phyloP scores from a whole-genome alignment of 805 yeast species.

The Nadsonia fulvescens region DNA sequence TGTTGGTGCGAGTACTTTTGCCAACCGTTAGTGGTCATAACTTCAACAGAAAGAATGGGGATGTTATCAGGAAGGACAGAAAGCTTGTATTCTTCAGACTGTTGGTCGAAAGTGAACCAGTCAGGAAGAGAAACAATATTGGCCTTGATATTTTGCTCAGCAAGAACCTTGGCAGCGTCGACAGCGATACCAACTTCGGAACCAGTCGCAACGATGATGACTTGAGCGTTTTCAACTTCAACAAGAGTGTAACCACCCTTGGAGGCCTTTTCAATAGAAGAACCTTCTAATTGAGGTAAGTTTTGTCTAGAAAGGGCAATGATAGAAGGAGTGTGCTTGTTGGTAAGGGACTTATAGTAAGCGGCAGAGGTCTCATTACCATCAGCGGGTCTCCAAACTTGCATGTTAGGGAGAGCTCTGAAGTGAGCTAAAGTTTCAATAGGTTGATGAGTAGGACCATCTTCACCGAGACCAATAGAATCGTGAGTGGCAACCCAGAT shows the following conservation, averaged over 20 bases:
- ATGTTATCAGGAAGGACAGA: conserved; percentile 87
- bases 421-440: conserved; percentile 30
- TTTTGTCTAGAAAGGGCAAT: conserved; percentile 64
- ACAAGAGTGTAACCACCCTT: conserved; percentile 84
- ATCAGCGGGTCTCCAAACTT: conserved; percentile 33
- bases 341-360: conserved; percentile 38
- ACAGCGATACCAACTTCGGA: conserved; percentile 79
- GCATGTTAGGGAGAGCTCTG: conserved; percentile 30
- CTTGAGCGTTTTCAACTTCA: conserved; percentile 41
- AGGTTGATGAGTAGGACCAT: conserved; percentile 40
- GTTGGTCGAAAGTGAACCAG: conserved; percentile 75
- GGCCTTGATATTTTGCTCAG: conserved; percentile 47
- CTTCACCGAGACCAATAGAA: conserved; percentile 37
- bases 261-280: conserved; percentile 74
- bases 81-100: conserved; percentile 61
- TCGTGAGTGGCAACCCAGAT: conserved; percentile 37
- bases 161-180: conserved; percentile 62
- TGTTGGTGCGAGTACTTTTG: conserved; percentile 88
- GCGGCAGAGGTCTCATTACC: conserved; percentile 32
- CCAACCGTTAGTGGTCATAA: conserved; percentile 84
- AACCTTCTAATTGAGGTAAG: conserved; percentile 81
- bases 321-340: conserved; percentile 43
- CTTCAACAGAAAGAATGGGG: conserved; percentile 89
- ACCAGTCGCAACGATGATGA: conserved; percentile 79
- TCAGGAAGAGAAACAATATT: conserved; percentile 87